Evolutionary conservation across 352 stramenopile genomes (phyloP).

Genomic region (Pseudoperonospora humuli): DNA sequence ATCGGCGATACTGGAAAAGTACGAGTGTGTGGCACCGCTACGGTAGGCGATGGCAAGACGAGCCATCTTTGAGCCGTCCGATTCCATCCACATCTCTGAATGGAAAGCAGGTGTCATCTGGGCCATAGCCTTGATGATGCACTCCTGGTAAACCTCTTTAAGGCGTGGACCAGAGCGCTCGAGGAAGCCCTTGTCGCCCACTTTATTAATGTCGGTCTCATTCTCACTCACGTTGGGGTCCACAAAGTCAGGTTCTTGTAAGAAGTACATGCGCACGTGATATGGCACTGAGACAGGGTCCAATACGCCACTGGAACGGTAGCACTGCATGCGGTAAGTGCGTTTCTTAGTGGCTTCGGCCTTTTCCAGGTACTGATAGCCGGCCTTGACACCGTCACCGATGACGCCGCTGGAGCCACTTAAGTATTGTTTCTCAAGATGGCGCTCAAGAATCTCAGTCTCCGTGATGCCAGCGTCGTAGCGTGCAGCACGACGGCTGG

Average conservation of each 20-base stretch:
- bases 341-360: conserved; percentile 43
- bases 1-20: conserved; percentile 82
- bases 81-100: conserved; percentile 68
- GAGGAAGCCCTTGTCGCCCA: conserved; percentile 74
- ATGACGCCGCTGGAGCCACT: conserved; percentile 60
- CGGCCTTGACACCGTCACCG: conserved; percentile 68
- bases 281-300: conserved; percentile 62
- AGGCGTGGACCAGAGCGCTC: conserved; percentile 50
- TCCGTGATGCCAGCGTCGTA: conserved; percentile 53
- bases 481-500: conserved; percentile 40
- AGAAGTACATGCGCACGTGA: conserved; percentile 82
- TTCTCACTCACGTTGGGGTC: conserved; percentile 42
- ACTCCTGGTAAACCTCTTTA: conserved; percentile 75
- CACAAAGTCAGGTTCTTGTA: conserved; percentile 64
- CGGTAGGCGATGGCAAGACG: conserved; percentile 74
- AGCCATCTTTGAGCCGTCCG: conserved; percentile 70
- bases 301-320: conserved; percentile 73
- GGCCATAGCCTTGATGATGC: conserved; percentile 55
- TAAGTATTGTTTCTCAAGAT: conserved; percentile 75
- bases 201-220: conserved; percentile 71
- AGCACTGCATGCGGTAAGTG: conserved; percentile 81
- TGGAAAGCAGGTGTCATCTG: conserved; percentile 80
- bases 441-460: conserved; percentile 63
- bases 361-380: conserved; percentile 69
- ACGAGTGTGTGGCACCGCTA: conserved; percentile 68